Conservation (phyloP, 2,329 filamentous ascomycete genomes). For the Stachybotrys chlorohalonatus region DNA sequence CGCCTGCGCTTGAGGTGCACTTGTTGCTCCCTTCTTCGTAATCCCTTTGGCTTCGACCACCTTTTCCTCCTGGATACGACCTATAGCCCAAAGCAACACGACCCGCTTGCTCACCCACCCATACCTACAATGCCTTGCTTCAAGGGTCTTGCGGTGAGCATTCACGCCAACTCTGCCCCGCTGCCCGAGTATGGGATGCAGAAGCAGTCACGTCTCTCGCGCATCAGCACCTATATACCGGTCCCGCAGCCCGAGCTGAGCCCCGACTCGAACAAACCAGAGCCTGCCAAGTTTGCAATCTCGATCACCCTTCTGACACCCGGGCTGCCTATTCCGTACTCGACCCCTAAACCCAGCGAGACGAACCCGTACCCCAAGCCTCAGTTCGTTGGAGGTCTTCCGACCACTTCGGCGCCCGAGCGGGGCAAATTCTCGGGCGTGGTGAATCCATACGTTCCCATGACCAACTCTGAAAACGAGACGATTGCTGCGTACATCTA, state of each 20-base stretch:
- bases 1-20: slow-evolving; percentile 1
- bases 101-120: slow-evolving; percentile 1
- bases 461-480: slow-evolving; percentile 89
- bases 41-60: not conserved
- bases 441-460: slow-evolving; percentile 81
- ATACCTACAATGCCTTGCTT: slow-evolving; percentile 74
- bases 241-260: slow-evolving; percentile 76
- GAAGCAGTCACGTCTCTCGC: slow-evolving; percentile 80
- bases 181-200: slow-evolving; percentile 91
- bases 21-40: too few species aligned
- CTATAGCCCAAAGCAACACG: not conserved
- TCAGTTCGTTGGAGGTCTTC: slow-evolving; percentile 66
- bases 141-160: slow-evolving; percentile 96
- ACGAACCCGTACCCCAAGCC: slow-evolving; percentile 73
- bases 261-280: slow-evolving; percentile 59
- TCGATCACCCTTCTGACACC: slow-evolving; percentile 93
- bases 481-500: slow-evolving; percentile 99
- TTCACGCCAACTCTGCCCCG: slow-evolving; percentile 73
- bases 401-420: slow-evolving; percentile 35
- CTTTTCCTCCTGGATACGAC: not conserved
- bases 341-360: slow-evolving; percentile 69
- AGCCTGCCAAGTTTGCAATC: slow-evolving; percentile 94
- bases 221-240: slow-evolving; percentile 95
- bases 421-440: slow-evolving; percentile 38
- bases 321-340: slow-evolving; percentile 84